phyloP scores from a whole-genome alignment of 805 yeast species.

The Cyberlindnera suaveolens region DNA sequence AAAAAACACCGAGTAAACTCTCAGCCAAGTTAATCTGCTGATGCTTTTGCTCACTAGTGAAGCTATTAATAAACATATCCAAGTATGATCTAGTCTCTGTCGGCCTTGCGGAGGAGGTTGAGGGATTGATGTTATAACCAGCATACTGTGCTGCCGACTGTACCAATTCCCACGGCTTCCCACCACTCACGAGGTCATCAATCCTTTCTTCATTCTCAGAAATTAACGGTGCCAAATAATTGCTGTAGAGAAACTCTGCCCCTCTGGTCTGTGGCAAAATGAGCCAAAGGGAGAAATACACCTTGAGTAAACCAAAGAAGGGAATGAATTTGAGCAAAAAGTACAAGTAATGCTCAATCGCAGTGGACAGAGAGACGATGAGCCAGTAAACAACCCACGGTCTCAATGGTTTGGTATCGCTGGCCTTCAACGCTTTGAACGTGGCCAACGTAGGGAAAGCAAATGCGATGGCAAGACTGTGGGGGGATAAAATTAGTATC shows the following conservation, averaged over 20 bases:
- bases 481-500: constrained; percentile 4
- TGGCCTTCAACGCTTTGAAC: constrained; percentile 42
- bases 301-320: constrained; percentile 41
- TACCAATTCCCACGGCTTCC: constrained; percentile 5
- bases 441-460: constrained; percentile 58
- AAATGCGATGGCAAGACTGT: constrained; percentile 35
- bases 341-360: constrained; percentile 35
- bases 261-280: constrained; percentile 47
- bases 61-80: constrained; percentile 8
- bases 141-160: constrained; percentile 1
- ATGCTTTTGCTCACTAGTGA: background rate
- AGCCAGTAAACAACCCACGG: constrained; percentile 65
- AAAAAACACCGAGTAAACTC: constrained; percentile 3
- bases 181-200: constrained; percentile 19
- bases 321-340: constrained; percentile 48
- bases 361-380: constrained; percentile 39
- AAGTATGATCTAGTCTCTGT: constrained; percentile 1
- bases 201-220: constrained; percentile 28
- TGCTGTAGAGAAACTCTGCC: constrained; percentile 33
- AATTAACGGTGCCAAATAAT: constrained; percentile 34
- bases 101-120: background rate
- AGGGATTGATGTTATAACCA: background rate
- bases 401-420: constrained; percentile 2
- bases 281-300: constrained; percentile 54
- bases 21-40: constrained; percentile 3